Percentiles rank a stretch among this genome's conserved stretches.
Evolutionary conservation across 2,329 filamentous ascomycete species (phyloP).

Genomic region (Paradendryphiella salina): DNA sequence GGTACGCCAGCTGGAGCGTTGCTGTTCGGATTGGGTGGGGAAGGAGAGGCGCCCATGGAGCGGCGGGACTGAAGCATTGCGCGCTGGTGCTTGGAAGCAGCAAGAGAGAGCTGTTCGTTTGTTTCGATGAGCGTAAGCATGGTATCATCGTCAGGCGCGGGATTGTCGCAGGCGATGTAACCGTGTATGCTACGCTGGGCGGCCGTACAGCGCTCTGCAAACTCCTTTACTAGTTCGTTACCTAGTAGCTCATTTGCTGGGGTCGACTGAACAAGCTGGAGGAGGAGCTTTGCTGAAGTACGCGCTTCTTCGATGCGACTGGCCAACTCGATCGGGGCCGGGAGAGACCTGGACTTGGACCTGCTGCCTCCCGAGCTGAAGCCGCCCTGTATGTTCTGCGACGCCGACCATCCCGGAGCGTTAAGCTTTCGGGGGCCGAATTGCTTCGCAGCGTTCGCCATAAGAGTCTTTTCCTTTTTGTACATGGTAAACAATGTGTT

Average conservation of each 20-base stretch:
- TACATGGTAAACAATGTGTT: constrained; percentile 78
- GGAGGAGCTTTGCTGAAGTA: constrained; percentile 88
- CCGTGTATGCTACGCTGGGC: constrained; percentile 80
- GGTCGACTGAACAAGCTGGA: constrained; percentile 87
- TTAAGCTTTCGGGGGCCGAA: constrained; percentile 49
- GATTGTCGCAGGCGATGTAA: constrained; percentile 80
- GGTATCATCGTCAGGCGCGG: constrained; percentile 86
- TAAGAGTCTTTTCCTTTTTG: constrained; percentile 71
- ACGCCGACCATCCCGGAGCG: constrained; percentile 48
- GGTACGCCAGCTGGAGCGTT: constrained; percentile 21
- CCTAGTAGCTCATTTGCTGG: constrained; percentile 72
- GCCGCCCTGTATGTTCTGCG: constrained; percentile 26
- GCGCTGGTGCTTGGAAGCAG: constrained; percentile 81
- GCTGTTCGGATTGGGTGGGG: constrained; percentile 20
- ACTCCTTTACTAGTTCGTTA: constrained; percentile 92
- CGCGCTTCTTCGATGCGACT: constrained; percentile 86
- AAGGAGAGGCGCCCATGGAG: constrained; percentile 38
- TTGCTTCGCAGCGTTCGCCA: constrained; percentile 47
- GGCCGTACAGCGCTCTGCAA: constrained; percentile 79
- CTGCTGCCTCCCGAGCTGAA: constrained; percentile 25
- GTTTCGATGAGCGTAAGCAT: constrained; percentile 93
- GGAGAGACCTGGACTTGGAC: constrained; percentile 48
- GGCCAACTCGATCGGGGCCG: constrained; percentile 74
- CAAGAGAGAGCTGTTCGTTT: constrained; percentile 84
- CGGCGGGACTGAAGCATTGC: constrained; percentile 66